Evolutionary conservation across 2,329 filamentous ascomycete genomes (phyloP), one percentile per base, ranked within the genome.

Genomic region (Drechslerella coelobrocha): DNA sequence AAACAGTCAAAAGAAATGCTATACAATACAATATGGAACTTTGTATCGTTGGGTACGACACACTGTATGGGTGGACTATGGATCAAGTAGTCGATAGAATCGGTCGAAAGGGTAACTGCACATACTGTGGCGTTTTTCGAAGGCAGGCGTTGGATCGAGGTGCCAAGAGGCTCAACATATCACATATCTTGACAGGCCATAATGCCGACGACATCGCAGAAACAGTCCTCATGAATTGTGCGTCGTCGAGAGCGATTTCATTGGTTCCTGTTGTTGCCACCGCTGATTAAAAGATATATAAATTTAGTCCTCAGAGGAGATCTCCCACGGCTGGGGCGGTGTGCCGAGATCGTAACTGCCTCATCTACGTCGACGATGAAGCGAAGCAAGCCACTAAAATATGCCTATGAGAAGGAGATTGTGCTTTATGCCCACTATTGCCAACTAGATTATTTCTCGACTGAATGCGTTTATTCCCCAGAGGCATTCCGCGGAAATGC

Each of bases 21-120:
- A 79, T 85, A 10, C 92, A 97, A 79, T 97, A 97, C 80, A 87
- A 89, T 0, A 95, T 99, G 89, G 87, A 90, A 0, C 81, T 99
- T 52, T 90, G 91, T 75, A 96, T 99, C 61, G 86, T 99, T 53
- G 92, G 93, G 53, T 99, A 99, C 76, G 89, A 88, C 59, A 90
- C 97, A 76, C 82, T 99, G 8, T 99, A 99, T 78, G 94, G 93
- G 7, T 99, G 94, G 94, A 97, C 92, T 0, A 99, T 99, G 94
- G 94, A 99, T 77, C 91, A 97, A 77, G 94, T 99, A 8, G 95
- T 99, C 2, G 90, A 92, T 76, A 91, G 93, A 51, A 90, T 99
- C 54, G 94, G 94, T 12, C 97, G 97, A 81, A 97, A 97, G 79
- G 92, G 93, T 27, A 99, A 99, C 79, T 99, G 94, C 83, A 99